A percentile compares a stretch with the other conserved stretches of the same genome.
phyloP scores from a whole-genome alignment of 148 eudicot genomes.

The Chenopodium album region DNA sequence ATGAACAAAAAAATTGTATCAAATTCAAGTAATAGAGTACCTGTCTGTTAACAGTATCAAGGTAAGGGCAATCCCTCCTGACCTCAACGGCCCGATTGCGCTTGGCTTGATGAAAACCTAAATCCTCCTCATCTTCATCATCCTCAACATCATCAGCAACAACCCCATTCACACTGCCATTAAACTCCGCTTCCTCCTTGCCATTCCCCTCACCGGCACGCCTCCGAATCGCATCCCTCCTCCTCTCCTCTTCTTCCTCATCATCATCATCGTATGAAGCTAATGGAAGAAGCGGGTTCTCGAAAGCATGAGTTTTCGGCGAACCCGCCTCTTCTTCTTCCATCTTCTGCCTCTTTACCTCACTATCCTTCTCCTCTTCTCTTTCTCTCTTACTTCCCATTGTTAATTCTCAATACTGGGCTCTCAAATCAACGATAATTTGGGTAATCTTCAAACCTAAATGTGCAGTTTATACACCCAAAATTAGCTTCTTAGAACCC shows the following conservation, averaged over 20 bases:
- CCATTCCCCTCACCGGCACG: slow-evolving; percentile 19
- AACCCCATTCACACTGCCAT: slow-evolving; percentile 24
- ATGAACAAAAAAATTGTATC: neutral
- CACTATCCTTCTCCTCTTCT: slow-evolving; percentile 30
- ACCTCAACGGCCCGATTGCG: slow-evolving; percentile 51
- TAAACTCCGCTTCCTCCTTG: slow-evolving; percentile 7
- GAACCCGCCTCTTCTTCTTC: slow-evolving; percentile 24
- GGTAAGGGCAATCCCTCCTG: slow-evolving; percentile 86
- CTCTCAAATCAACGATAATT: neutral
- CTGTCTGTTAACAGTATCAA: slow-evolving; percentile 97
- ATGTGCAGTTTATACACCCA: neutral
- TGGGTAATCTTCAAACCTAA: neutral
- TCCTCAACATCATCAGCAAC: slow-evolving; percentile 32
- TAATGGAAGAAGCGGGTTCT: slow-evolving; percentile 74
- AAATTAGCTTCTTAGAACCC: neutral
- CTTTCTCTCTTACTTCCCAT: slow-evolving; percentile 40
- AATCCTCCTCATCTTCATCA: slow-evolving; percentile 38
- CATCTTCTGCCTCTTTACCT: slow-evolving; percentile 34
- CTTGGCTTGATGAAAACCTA: slow-evolving; percentile 32
- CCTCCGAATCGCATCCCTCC: slow-evolving; percentile 25
- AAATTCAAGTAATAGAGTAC: slow-evolving; percentile 31
- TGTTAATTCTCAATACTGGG: neutral
- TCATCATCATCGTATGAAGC: slow-evolving; percentile 76
- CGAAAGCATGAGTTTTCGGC: slow-evolving; percentile 44
- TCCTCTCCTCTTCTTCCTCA: slow-evolving; percentile 61